Base-by-base conservation (phyloP, 2,329 filamentous ascomycete species). In the Ophiosphaerella herpotricha region DNA sequence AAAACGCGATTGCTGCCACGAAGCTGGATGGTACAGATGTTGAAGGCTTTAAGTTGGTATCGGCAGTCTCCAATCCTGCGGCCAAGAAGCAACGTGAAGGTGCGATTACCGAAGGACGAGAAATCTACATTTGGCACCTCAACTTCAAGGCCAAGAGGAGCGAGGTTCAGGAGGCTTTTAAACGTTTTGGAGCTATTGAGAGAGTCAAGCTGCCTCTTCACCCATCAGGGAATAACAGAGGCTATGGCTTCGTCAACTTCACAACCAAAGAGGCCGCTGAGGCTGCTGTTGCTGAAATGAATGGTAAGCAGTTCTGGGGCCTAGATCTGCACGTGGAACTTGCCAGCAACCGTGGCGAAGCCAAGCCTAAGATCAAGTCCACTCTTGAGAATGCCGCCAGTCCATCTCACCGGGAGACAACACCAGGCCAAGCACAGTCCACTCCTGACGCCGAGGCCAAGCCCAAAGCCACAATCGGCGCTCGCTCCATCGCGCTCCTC, bases 111-210 rank as follows among this genome's bases (percentile, higher is more conserved):
- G 93, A 97, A 71, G 90, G 90, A 3, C 85, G 94, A 31, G 93
- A 97, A 73, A 75, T 97, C 8, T 89, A 91, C 63, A 79, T 97
- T 44, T 86, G 91, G 44, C 96, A 97, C 73, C 80, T 97, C 50
- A 83, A 87, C 46, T 96, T 93, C 74, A 85, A 89, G 67, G 85
- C 86, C 4, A 91, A 78, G 3, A 89, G 94, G 63, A 75, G 81
- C 2, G 89, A 96, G 33, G 64, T 97, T 32, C 80, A 82, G 51
- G 82, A 85, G 7, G 73, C 89, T 0, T 96, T 97, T 61, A 77
- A 80, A 26, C 86, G 88, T 57, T 91, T 89, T 55, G 94, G 94
- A 11, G 84, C 77, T 2, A 83, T 97, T 9, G 84, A 88, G 52
- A 82, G 82, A 37, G 82, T 92, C 36, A 86, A 89, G 36, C 80